phyloP scores from a whole-genome alignment of 805 yeast genomes.

The Ogataea salicorniae region DNA sequence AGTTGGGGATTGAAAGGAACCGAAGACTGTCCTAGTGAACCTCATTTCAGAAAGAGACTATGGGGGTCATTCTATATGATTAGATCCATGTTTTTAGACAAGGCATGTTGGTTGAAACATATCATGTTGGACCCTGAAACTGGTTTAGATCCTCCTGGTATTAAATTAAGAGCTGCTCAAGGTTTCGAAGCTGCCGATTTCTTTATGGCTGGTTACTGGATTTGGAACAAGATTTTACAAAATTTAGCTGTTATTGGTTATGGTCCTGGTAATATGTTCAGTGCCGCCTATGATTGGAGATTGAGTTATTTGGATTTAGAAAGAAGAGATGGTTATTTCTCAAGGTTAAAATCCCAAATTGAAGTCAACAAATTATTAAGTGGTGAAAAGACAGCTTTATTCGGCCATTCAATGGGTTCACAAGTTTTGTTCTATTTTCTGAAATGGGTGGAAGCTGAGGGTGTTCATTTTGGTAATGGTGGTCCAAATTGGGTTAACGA shows the following conservation, averaged over 20 bases:
- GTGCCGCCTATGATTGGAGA: slow-evolving; percentile 97
- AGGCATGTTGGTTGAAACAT: slow-evolving; percentile 90
- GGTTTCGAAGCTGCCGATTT: slow-evolving; percentile 97
- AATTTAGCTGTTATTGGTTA: slow-evolving; percentile 92
- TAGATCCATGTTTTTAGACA: slow-evolving; percentile 85
- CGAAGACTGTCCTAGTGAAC: slow-evolving; percentile 73
- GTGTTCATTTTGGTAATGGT: slow-evolving; percentile 81
- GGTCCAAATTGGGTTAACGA: slow-evolving; percentile 85
- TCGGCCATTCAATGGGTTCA: slow-evolving; percentile 96
- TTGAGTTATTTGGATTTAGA: slow-evolving; percentile 86
- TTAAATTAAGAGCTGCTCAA: slow-evolving; percentile 82
- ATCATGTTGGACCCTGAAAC: slow-evolving; percentile 85
- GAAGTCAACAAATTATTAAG: slow-evolving; percentile 51
- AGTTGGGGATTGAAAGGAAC: slow-evolving; percentile 82
- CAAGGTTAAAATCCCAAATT: slow-evolving; percentile 66
- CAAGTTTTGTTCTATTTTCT: slow-evolving; percentile 83
- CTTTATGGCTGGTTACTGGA: slow-evolving; percentile 97
- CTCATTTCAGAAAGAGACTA: slow-evolving; percentile 82
- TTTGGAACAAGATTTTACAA: slow-evolving; percentile 95
- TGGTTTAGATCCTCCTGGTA: slow-evolving; percentile 85
- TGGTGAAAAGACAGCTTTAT: slow-evolving; percentile 66
- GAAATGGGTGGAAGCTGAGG: slow-evolving; percentile 95
- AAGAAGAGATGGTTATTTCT: slow-evolving; percentile 78
- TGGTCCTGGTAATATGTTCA: slow-evolving; percentile 82
- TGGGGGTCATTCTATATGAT: slow-evolving; percentile 99